These are phyloP conservation scores for Didymella arachidicola DNA, from an alignment of 2,329 filamentous ascomycete genomes.

Conservation along the genomic window DNA sequence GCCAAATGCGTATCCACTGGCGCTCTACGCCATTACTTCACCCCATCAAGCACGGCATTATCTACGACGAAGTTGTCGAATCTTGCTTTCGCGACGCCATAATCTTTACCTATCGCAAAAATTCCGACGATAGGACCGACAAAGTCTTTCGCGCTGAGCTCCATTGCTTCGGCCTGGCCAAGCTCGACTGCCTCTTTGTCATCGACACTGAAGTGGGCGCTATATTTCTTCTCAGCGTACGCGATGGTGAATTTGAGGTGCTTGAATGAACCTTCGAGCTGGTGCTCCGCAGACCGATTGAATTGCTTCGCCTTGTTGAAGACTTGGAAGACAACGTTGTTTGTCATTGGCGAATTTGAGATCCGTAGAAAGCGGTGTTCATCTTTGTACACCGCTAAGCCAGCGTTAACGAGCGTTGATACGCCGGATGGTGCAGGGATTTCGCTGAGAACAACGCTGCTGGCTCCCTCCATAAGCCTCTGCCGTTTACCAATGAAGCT, in stretches of 20 bases:
- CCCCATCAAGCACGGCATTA: neutral
- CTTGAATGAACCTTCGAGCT: neutral
- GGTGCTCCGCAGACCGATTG: neutral
- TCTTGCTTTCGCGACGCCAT: neutral
- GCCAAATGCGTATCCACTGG: neutral
- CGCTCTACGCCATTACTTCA: neutral
- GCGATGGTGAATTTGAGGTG: slow-evolving; percentile 2
- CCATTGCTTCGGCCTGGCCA: slow-evolving; percentile 12
- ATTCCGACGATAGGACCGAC: slow-evolving; percentile 26
- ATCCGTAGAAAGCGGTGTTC: slow-evolving; percentile 28
- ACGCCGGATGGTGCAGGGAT: neutral
- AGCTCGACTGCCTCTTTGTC: neutral
- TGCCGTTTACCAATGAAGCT: slow-evolving; percentile 27
- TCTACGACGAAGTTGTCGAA: neutral
- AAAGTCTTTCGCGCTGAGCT: slow-evolving; percentile 26
- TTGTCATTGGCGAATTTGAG: neutral
- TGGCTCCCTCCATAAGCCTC: slow-evolving; percentile 17
- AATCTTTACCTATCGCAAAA: slow-evolving; percentile 10
- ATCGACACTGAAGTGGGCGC: slow-evolving; percentile 4
- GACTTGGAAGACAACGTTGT: slow-evolving; percentile 12
- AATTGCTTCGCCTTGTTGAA: slow-evolving; percentile 22
- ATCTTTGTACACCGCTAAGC: slow-evolving; percentile 28
- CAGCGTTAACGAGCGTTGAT: neutral
- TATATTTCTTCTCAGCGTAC: slow-evolving; percentile 21
- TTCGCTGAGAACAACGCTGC: slow-evolving; percentile 11